phyloP scores from a whole-genome alignment of 2,329 filamentous ascomycete species.

The Orbilia ellipsospora region DNA sequence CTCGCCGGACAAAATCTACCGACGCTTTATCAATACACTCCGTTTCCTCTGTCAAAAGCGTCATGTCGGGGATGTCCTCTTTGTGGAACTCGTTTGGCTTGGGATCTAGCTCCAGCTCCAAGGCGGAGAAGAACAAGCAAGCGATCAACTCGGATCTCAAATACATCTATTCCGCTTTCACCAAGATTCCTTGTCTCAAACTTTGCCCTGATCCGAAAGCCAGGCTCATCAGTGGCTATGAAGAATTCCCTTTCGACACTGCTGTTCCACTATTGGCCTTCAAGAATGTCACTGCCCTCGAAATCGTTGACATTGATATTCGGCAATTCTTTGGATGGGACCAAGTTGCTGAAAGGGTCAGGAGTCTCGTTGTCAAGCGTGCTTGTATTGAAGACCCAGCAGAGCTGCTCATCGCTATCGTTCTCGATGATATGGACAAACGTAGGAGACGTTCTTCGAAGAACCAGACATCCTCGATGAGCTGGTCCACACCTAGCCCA shows the following conservation, averaged over 20 bases:
- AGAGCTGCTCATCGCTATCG: constrained; percentile 90
- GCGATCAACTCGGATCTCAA: constrained; percentile 87
- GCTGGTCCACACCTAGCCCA: constrained; percentile 69
- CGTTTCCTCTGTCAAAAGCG: constrained; percentile 94
- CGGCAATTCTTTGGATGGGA: constrained; percentile 98
- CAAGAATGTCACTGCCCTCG: constrained; percentile 93
- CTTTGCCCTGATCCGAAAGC: constrained; percentile 94
- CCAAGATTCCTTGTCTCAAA: constrained; percentile 92
- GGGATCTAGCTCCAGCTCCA: constrained; percentile 80
- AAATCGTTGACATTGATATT: constrained; percentile 95
- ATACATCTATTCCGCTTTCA: constrained; percentile 97
- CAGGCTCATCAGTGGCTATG: constrained; percentile 88
- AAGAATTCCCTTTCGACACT: constrained; percentile 97
- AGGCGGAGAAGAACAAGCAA: constrained; percentile 89
- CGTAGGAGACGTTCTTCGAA: constrained; percentile 88
- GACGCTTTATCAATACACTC: constrained; percentile 94
- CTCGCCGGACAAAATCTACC: constrained; percentile 74
- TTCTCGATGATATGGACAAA: constrained; percentile 95
- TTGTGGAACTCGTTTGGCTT: constrained; percentile 91
- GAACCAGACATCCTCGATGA: constrained; percentile 80
- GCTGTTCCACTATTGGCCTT: constrained; percentile 96
- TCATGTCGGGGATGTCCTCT: constrained; percentile 95
- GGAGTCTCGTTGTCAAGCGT: constrained; percentile 87
- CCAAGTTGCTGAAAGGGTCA: constrained; percentile 86
- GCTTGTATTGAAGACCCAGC: constrained; percentile 88